Evolutionary conservation across 169 alveolate species (phyloP).

Genomic region (Plasmodium ovale): DNA sequence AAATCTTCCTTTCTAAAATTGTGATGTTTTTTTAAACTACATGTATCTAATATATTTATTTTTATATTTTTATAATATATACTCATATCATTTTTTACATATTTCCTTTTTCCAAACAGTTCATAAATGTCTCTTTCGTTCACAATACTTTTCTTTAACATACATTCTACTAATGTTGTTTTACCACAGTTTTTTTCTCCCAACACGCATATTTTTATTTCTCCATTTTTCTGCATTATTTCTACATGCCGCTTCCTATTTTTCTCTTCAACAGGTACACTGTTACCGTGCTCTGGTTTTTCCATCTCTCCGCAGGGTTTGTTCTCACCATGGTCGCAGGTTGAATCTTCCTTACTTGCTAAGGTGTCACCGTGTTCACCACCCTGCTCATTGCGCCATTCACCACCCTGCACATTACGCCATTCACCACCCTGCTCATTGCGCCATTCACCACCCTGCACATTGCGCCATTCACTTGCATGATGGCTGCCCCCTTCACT

Average conservation of each 20-base stretch:
- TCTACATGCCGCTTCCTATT: not conserved
- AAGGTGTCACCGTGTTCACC: no score
- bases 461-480: not conserved
- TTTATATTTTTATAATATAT: slow-evolving; percentile 16
- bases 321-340: no score
- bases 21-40: slow-evolving; percentile 65
- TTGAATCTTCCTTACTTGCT: no score
- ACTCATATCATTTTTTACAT: slow-evolving; percentile 38
- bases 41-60: slow-evolving; percentile 47
- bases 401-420: no score
- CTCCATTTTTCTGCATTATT: not conserved
- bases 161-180: slow-evolving; percentile 43
- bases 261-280: not conserved
- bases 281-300: no score
- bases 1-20: slow-evolving; percentile 42
- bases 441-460: no score
- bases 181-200: slow-evolving; percentile 72
- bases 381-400: no score
- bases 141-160: slow-evolving; percentile 35
- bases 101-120: slow-evolving; percentile 59
- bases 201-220: slow-evolving; percentile 46
- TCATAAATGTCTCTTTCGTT: slow-evolving; percentile 43
- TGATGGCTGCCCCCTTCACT: not conserved
- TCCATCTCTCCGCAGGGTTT: no score
- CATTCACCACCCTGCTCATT: no score